Evolutionary conservation across 139 green algal species (phyloP), one percentile per base, ranked within the genome.

Genomic region (Edaphochlamys debaryana): DNA sequence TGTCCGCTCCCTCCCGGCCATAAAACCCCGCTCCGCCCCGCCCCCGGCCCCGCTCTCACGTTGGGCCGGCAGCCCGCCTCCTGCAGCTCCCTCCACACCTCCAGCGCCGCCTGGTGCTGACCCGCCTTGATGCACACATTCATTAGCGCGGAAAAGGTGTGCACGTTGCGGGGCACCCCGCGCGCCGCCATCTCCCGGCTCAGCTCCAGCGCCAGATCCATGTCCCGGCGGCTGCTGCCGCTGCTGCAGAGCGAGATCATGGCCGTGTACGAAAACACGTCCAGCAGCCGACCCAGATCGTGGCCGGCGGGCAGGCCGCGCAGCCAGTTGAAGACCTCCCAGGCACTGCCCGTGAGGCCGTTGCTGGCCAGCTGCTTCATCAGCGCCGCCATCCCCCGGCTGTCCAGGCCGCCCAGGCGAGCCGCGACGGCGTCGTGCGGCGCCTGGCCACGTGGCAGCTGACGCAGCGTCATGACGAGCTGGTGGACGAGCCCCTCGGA

Each of bases 71-170:
- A 89, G 58, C 92, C 88, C 9, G 89, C 88, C 1, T 80, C 56
- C 25, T 87, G 86, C 93, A 97, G 92, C 64, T 91, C 79, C 1
- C 88, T 64, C 75, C 95, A 97, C 19, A 93, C 92, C 20, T 96
- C 91, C 19, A 97, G 88, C 19, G 95, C 95, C 22, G 90, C 67
- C 52, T 87, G 74, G 75, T 93, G 87, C 83, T 92, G 93, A 29
- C 87, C 89, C 45, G 84, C 90, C 86, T 97, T 98, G 82, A 97
- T 96, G 88, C 90, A 94, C 7, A 97, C 95, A 42, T 97, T 98
- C 94, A 98, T 98, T 5, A 98, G 91, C 17, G 94, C 94, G 19
- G 93, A 95, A 84, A 95, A 97, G 25, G 94, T 97, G 91, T 96
- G 93, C 64, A 96, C 94, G 70, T 96, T 97, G 88, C 88, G 91